Percentiles rank a stretch among this genome's conserved stretches.
Evolutionary conservation across 75 land plant species (phyloP).

Genomic region (Cunninghamia lanceolata): DNA sequence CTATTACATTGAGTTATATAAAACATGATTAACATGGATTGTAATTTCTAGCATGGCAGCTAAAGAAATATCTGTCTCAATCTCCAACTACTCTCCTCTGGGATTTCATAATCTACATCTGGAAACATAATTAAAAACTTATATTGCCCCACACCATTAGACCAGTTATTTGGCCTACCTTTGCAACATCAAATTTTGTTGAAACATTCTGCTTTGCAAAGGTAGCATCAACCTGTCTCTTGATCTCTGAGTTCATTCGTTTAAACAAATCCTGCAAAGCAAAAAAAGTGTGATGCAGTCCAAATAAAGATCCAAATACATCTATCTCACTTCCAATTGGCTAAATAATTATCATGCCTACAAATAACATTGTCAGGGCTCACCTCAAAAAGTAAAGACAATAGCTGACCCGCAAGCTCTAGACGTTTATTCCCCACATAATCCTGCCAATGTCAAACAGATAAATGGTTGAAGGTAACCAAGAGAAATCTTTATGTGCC

Average conservation of each 20-base stretch:
- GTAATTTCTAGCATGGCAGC: background rate
- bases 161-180: conserved; percentile 30
- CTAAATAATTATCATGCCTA: background rate
- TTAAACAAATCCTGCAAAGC: conserved; percentile 84
- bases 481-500: background rate
- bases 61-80: background rate
- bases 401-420: conserved; percentile 94
- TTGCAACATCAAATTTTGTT: conserved; percentile 61
- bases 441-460: conserved; percentile 51
- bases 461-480: background rate
- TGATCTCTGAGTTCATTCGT: conserved; percentile 62
- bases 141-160: background rate
- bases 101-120: background rate
- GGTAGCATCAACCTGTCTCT: conserved; percentile 39
- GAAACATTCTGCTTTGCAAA: conserved; percentile 58
- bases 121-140: background rate
- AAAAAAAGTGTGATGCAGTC: background rate
- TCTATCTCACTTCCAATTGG: background rate
- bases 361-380: background rate
- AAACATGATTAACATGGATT: background rate
- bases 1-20: background rate
- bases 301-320: background rate
- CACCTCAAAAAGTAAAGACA: conserved; percentile 96
- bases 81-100: background rate
- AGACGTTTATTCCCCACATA: conserved; percentile 98